Conservation (phyloP, 257 asterid genomes). For the Solanum etuberosum region DNA sequence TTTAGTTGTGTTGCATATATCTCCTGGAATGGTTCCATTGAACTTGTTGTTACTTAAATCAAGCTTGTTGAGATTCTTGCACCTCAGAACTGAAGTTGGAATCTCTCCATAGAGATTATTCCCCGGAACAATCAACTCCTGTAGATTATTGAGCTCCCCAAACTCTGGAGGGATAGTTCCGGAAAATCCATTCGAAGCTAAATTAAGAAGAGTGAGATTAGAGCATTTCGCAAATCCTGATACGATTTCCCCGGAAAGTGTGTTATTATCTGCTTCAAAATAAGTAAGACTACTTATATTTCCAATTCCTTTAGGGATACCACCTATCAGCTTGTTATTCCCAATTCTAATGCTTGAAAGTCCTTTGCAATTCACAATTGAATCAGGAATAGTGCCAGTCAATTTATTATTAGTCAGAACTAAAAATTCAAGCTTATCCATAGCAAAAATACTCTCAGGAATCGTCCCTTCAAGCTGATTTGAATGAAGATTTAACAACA, state of each 20-base stretch:
- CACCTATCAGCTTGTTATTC: constrained; percentile 61
- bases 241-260: constrained; percentile 75
- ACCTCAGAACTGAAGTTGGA: constrained; percentile 48
- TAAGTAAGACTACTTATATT: constrained; percentile 76
- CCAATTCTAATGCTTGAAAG: constrained; percentile 85
- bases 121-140: constrained; percentile 74
- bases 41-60: constrained; percentile 73
- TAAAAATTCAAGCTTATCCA: constrained; percentile 57
- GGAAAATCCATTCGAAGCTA: constrained; percentile 72
- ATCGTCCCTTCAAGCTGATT: constrained; percentile 68
- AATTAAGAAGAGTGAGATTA: constrained; percentile 78
- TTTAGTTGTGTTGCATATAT: constrained; percentile 64
- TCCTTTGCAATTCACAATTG: constrained; percentile 56
- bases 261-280: constrained; percentile 80
- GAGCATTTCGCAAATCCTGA: constrained; percentile 68
- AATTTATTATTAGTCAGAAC: constrained; percentile 71
- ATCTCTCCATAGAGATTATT: constrained; percentile 66
- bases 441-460: constrained; percentile 68
- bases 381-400: constrained; percentile 49
- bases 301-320: constrained; percentile 67
- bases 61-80: constrained; percentile 74
- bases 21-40: constrained; percentile 57
- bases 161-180: constrained; percentile 70
- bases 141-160: constrained; percentile 55
- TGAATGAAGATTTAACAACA: constrained; percentile 76